A percentile compares a stretch with the other conserved stretches of the same genome.
phyloP scores from a whole-genome alignment of 352 stramenopile genomes.

The Globisporangium viniferum region DNA sequence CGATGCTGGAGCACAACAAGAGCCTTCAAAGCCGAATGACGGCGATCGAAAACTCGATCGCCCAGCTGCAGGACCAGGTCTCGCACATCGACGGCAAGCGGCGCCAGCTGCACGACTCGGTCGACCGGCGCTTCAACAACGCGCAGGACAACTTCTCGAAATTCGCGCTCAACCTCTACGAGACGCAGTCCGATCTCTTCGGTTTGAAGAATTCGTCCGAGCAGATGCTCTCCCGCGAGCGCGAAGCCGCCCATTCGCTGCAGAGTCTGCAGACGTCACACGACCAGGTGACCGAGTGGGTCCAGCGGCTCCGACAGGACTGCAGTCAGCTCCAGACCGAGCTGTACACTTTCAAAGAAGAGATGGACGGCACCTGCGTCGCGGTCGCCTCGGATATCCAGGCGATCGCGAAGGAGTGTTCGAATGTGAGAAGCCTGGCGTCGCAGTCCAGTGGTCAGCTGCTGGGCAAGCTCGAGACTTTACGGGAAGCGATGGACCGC shows the following conservation, averaged over 20 bases:
- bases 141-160: conserved; percentile 51
- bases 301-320: conserved; percentile 42
- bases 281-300: conserved; percentile 36
- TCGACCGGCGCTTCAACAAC: conserved; percentile 34
- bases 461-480: conserved; percentile 32
- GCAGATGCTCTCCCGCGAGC: conserved; percentile 42
- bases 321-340: conserved; percentile 38
- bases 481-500: conserved; percentile 45
- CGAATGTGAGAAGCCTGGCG: conserved; percentile 25
- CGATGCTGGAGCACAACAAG: conserved; percentile 19
- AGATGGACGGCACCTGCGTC: conserved; percentile 23
- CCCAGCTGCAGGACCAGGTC: conserved; percentile 31
- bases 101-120: conserved; percentile 34
- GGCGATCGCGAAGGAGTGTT: conserved; percentile 41
- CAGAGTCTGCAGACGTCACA: conserved; percentile 46
- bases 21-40: conserved; percentile 29
- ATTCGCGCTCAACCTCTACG: conserved; percentile 41
- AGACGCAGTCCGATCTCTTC: conserved; percentile 43
- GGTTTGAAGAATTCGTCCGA: conserved; percentile 38
- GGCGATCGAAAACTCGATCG: conserved; percentile 32
- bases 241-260: conserved; percentile 34
- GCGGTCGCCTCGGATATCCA: conserved; percentile 44
- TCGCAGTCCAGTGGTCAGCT: conserved; percentile 42
- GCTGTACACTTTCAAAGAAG: conserved; percentile 34
- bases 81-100: conserved; percentile 37